Conservation (phyloP, 148 eudicot species). For the Persicaria tinctoria region DNA sequence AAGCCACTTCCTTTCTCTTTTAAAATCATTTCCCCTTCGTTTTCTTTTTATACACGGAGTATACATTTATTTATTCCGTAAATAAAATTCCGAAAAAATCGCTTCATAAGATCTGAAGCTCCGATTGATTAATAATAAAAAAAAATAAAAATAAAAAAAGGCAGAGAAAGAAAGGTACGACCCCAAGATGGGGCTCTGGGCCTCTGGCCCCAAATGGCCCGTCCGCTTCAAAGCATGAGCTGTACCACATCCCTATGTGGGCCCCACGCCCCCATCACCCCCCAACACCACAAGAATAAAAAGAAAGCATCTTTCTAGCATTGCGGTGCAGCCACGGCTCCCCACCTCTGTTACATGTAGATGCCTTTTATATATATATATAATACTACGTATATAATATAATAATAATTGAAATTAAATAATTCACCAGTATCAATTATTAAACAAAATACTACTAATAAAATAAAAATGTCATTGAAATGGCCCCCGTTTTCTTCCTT, state of each 20-base stretch:
- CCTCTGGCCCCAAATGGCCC: no score
- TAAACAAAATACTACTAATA: not conserved
- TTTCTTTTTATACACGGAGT: not conserved
- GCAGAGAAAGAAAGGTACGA: no score
- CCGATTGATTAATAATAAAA: not conserved
- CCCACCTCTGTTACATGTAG: slow-evolving; percentile 15
- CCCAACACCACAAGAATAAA: no score
- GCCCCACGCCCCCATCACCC: no score
- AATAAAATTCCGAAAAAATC: not conserved
- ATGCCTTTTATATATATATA: not conserved
- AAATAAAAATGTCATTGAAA: not conserved
- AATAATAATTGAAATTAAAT: no score
- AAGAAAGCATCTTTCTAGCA: slow-evolving; percentile 21
- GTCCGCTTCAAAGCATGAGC: no score
- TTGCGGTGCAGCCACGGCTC: slow-evolving; percentile 37
- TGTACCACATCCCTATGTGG: no score
- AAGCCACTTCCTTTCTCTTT: slow-evolving; percentile 1
- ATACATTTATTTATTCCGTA: no score
- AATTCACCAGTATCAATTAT: not conserved
- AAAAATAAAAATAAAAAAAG: not conserved
- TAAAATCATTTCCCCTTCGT: not conserved
- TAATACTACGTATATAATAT: no score
- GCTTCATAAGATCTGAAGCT: not conserved
- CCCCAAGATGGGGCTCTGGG: no score
- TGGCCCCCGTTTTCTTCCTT: slow-evolving; percentile 10